phyloP scores from a whole-genome alignment of 2,329 filamentous ascomycete genomes.

The Neofusicoccum cordaticola region DNA sequence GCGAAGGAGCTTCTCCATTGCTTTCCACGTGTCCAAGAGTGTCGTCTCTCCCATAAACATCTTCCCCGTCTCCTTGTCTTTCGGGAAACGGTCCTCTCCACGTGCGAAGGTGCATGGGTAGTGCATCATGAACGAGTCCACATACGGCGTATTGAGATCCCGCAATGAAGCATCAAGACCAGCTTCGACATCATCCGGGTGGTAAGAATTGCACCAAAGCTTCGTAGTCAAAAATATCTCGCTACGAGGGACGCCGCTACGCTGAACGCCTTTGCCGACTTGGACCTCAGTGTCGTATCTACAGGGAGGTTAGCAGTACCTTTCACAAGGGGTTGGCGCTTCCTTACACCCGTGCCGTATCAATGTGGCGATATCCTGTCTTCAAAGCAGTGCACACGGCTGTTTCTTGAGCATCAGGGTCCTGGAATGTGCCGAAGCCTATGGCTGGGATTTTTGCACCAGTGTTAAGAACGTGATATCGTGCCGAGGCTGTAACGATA shows the following conservation, averaged over 20 bases:
- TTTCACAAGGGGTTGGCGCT: not conserved
- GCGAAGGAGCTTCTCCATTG: constrained; percentile 45
- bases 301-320: not conserved
- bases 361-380: constrained; percentile 33
- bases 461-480: constrained; percentile 4
- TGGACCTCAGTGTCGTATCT: constrained; percentile 59
- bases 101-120: constrained; percentile 57
- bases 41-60: constrained; percentile 36
- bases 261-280: constrained; percentile 62
- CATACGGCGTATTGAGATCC: constrained; percentile 38
- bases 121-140: constrained; percentile 42
- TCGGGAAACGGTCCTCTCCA: constrained; percentile 44
- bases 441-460: constrained; percentile 18
- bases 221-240: constrained; percentile 67
- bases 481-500: constrained; percentile 30
- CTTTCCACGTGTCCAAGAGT: constrained; percentile 53
- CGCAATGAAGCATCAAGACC: constrained; percentile 38
- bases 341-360: constrained; percentile 38
- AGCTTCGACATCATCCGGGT: constrained; percentile 29
- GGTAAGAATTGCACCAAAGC: constrained; percentile 59
- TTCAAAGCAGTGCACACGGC: constrained; percentile 43
- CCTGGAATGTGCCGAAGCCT: constrained; percentile 35
- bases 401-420: constrained; percentile 28
- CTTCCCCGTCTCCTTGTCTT: not conserved
- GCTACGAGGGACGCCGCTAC: constrained; percentile 61